These are phyloP conservation scores for Epichloe sp. DNA, from an alignment of 2,329 filamentous ascomycete genomes.

Conservation along the genomic window DNA sequence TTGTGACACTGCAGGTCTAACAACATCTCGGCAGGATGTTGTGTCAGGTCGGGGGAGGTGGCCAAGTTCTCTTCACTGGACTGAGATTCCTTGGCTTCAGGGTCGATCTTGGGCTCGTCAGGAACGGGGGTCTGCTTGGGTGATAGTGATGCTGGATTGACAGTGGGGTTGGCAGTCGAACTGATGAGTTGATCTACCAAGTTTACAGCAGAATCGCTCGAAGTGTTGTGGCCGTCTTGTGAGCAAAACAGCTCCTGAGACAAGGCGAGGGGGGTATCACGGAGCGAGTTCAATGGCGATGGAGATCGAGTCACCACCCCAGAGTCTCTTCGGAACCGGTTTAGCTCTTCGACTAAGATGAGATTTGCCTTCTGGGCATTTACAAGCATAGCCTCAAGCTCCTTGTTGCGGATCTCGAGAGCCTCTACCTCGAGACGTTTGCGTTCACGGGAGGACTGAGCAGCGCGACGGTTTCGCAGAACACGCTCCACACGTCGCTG, in stretches of 20 bases:
- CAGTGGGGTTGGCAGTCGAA: slow-evolving; percentile 31
- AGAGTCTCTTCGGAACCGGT: slow-evolving; percentile 31
- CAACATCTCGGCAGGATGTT: slow-evolving; percentile 99
- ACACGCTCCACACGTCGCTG: slow-evolving; percentile 95
- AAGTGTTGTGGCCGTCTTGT: slow-evolving; percentile 23
- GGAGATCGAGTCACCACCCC: slow-evolving; percentile 28
- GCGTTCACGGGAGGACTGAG: slow-evolving; percentile 89
- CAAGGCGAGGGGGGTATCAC: slow-evolving; percentile 40
- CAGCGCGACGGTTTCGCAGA: slow-evolving; percentile 86
- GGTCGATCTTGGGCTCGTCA: slow-evolving; percentile 19
- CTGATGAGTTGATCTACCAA: slow-evolving; percentile 32
- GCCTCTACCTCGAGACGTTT: slow-evolving; percentile 82
- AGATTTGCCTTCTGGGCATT: slow-evolving; percentile 44
- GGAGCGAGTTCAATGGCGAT: slow-evolving; percentile 28
- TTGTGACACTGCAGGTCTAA: slow-evolving; percentile 99
- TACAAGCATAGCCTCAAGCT: slow-evolving; percentile 50
- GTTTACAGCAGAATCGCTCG: slow-evolving; percentile 17
- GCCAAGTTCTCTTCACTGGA: slow-evolving; percentile 15
- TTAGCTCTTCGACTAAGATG: slow-evolving; percentile 35
- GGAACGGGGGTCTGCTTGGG: slow-evolving; percentile 40
- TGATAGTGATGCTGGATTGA: slow-evolving; percentile 49
- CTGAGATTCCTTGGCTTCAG: slow-evolving; percentile 10
- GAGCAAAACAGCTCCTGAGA: slow-evolving; percentile 46
- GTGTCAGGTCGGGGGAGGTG: slow-evolving; percentile 80
- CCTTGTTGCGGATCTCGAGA: slow-evolving; percentile 61